Evolutionary conservation across 1,284 basidiomycete genomes (phyloP).

Genomic region (Moesziomyces globuligerus): DNA sequence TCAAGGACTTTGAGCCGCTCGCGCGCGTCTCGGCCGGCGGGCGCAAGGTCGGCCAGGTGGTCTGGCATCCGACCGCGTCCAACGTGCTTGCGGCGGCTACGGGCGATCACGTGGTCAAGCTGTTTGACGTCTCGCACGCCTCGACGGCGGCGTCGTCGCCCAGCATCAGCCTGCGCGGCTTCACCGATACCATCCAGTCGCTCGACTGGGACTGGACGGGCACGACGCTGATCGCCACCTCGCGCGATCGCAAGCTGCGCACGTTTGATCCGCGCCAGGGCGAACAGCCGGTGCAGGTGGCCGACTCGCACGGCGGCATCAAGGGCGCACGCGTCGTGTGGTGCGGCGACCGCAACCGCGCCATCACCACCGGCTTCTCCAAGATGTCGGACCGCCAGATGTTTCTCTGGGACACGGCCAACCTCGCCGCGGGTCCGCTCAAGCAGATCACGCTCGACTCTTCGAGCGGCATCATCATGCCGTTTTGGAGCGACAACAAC

Average conservation of each 20-base stretch:
- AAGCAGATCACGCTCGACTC: slow-evolving; percentile 58
- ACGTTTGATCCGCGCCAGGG: slow-evolving; percentile 88
- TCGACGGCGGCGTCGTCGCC: slow-evolving; percentile 63
- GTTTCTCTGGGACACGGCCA: slow-evolving; percentile 70
- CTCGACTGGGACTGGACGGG: slow-evolving; percentile 86
- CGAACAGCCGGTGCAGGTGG: slow-evolving; percentile 79
- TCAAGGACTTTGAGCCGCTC: slow-evolving; percentile 83
- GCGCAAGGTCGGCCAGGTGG: slow-evolving; percentile 89
- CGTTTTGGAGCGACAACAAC: slow-evolving; percentile 86
- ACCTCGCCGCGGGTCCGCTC: slow-evolving; percentile 47
- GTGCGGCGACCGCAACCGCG: slow-evolving; percentile 87
- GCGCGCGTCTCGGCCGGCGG: slow-evolving; percentile 69
- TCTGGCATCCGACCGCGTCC: slow-evolving; percentile 90
- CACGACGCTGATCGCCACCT: slow-evolving; percentile 75
- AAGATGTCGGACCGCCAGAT: slow-evolving; percentile 93
- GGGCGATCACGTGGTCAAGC: slow-evolving; percentile 86
- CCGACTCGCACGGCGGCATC: slow-evolving; percentile 90
- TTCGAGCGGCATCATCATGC: slow-evolving; percentile 88
- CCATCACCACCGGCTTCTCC: slow-evolving; percentile 92
- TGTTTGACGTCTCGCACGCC: slow-evolving; percentile 78
- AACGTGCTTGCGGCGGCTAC: slow-evolving; percentile 88
- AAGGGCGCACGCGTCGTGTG: slow-evolving; percentile 90
- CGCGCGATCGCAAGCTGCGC: slow-evolving; percentile 89
- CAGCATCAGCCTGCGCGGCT: slow-evolving; percentile 75
- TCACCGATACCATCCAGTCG: slow-evolving; percentile 88